Evolutionary conservation across 108 stramenopile species (phyloP).

Genomic region (Nannochloropsis gaditana): DNA sequence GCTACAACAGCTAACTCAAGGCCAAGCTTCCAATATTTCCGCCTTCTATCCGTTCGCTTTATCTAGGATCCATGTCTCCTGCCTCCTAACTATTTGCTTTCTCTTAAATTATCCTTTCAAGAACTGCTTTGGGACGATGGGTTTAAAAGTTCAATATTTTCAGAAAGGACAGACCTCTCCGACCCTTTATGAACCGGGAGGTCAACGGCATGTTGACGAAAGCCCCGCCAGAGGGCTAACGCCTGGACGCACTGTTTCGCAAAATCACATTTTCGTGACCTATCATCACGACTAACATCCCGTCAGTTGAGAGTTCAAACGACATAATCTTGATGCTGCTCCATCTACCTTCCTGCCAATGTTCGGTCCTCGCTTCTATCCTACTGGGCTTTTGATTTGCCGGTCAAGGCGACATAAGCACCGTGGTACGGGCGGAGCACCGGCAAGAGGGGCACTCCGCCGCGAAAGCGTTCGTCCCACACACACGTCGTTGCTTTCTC

Average conservation of each 20-base stretch:
- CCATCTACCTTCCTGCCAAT: not conserved
- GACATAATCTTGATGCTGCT: not conserved
- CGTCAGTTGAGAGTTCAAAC: not conserved
- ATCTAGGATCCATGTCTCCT: no score
- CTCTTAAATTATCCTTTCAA: no score
- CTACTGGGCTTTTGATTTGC: not conserved
- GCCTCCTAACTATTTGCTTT: no score
- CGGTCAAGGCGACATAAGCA: constrained; percentile 4
- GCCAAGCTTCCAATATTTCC: no score
- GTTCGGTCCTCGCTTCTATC: not conserved
- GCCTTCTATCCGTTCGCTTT: no score
- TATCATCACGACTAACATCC: not conserved
- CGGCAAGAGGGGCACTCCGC: constrained; percentile 41
- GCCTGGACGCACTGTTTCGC: not conserved
- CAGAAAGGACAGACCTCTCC: no score
- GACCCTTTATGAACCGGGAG: no score
- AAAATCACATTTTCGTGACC: not conserved
- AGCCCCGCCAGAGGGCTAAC: not conserved
- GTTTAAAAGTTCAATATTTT: no score
- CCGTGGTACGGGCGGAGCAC: constrained; percentile 41
- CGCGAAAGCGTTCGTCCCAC: constrained; percentile 32
- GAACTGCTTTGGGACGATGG: no score
- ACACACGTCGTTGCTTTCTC: not conserved
- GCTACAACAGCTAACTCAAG: not conserved
- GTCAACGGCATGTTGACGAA: no score